These are phyloP conservation scores for Cenococcum geophilum DNA, from an alignment of 495 filamentous ascomycete genomes.

Conservation along the genomic window DNA sequence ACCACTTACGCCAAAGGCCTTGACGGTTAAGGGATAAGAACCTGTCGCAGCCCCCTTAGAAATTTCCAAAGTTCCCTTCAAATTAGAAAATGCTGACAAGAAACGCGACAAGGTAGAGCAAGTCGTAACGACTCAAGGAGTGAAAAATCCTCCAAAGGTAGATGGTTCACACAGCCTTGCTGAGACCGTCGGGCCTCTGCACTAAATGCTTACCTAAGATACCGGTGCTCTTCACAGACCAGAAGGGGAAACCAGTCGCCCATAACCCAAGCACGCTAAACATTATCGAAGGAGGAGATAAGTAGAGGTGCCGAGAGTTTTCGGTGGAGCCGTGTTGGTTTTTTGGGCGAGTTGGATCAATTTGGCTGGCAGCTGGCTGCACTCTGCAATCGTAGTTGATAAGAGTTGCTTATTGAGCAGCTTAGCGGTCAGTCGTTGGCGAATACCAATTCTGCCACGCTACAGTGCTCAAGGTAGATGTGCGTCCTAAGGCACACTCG, in stretches of 20 bases:
- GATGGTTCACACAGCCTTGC: not conserved
- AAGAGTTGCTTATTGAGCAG: no score
- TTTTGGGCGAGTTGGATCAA: not conserved
- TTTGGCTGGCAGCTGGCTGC: not conserved
- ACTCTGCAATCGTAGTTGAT: no score
- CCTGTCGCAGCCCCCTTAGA: no score
- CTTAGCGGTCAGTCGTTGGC: no score
- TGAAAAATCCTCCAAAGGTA: slow-evolving; percentile 19
- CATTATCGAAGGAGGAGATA: not conserved
- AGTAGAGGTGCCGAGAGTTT: not conserved
- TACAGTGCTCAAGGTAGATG: no score
- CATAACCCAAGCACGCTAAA: slow-evolving; percentile 20
- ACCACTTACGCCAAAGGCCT: no score
- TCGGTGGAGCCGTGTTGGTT: not conserved
- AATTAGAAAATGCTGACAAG: not conserved
- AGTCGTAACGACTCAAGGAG: slow-evolving; percentile 9
- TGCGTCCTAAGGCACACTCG: no score
- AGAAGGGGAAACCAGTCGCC: slow-evolving; percentile 19
- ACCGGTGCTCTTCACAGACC: slow-evolving; percentile 21
- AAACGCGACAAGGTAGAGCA: slow-evolving; percentile 5
- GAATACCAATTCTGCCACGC: no score
- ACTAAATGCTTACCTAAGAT: not conserved
- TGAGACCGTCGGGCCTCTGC: not conserved
- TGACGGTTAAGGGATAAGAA: no score
- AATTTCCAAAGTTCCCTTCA: not conserved